Evolutionary conservation across 805 yeast genomes (phyloP).

Genomic region (Debaryomyces hansenii): DNA sequence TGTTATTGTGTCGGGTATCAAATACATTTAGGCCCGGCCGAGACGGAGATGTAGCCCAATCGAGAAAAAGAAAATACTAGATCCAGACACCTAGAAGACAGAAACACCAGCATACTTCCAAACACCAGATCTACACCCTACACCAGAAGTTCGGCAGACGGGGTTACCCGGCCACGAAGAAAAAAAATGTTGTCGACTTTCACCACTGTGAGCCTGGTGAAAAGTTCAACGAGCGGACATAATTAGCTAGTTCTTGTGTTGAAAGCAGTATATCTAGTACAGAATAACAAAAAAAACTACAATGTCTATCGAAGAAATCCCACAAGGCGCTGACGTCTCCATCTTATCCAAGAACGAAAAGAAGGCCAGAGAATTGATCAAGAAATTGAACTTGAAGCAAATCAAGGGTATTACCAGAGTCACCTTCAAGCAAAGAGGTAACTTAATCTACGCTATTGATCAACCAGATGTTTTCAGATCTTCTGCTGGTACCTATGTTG

Average conservation of each 20-base stretch:
- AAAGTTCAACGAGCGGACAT: no score
- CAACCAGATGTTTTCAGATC: constrained; percentile 94
- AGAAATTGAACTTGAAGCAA: constrained; percentile 86
- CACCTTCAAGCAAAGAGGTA: constrained; percentile 90
- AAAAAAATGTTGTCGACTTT: not conserved
- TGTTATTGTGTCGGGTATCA: no score
- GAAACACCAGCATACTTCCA: no score
- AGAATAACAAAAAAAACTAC: constrained; percentile 17
- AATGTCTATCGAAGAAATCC: constrained; percentile 59
- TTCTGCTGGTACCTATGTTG: constrained; percentile 90
- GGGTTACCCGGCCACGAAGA: no score
- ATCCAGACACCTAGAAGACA: no score
- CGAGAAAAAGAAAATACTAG: no score
- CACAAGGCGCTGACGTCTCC: constrained; percentile 81
- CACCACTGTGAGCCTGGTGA: not conserved
- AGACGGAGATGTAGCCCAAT: no score
- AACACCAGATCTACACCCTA: no score
- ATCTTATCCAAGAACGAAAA: constrained; percentile 88
- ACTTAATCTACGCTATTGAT: constrained; percentile 88
- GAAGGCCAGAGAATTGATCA: constrained; percentile 89
- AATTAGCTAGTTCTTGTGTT: no score
- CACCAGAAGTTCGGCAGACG: no score
- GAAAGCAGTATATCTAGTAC: not conserved
- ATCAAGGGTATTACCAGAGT: constrained; percentile 93
- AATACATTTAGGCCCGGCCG: no score